Conservation (phyloP, 495 filamentous ascomycete genomes). For the Amorphotheca resinae region DNA sequence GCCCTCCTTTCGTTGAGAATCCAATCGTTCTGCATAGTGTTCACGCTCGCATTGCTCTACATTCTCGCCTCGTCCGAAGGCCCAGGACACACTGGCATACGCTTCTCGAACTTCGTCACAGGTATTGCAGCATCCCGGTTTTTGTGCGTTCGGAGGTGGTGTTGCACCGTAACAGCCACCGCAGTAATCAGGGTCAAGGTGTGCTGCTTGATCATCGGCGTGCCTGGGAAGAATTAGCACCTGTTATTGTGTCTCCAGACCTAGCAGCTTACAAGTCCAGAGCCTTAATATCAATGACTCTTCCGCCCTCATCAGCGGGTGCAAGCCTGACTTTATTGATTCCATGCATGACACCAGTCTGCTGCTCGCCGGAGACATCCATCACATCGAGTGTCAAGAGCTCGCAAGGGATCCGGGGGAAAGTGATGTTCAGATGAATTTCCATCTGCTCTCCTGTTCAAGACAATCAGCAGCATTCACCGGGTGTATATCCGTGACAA, state of each 20-base stretch:
- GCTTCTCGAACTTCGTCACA: slow-evolving; percentile 94
- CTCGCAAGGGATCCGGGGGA: slow-evolving; percentile 88
- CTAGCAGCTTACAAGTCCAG: slow-evolving; percentile 51
- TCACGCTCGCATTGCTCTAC: slow-evolving; percentile 95
- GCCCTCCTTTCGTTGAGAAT: slow-evolving; percentile 77
- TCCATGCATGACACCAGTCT: slow-evolving; percentile 84
- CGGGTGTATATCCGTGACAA: background rate
- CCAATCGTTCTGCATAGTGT: slow-evolving; percentile 77
- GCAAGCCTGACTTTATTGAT: slow-evolving; percentile 77
- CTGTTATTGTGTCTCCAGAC: background rate
- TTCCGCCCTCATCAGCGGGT: slow-evolving; percentile 57
- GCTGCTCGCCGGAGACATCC: slow-evolving; percentile 95
- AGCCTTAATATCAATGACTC: slow-evolving; percentile 60
- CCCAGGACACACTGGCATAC: slow-evolving; percentile 80
- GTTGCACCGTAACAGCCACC: slow-evolving; percentile 84
- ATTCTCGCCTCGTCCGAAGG: slow-evolving; percentile 79
- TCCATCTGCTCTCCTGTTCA: slow-evolving; percentile 85
- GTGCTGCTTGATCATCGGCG: slow-evolving; percentile 52
- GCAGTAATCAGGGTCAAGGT: slow-evolving; percentile 87
- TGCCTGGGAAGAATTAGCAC: slow-evolving; percentile 32
- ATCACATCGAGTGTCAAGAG: slow-evolving; percentile 94
- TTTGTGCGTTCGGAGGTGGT: slow-evolving; percentile 52
- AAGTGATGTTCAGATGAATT: slow-evolving; percentile 95
- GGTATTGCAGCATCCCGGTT: slow-evolving; percentile 85
- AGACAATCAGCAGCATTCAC: slow-evolving; percentile 4